Base-by-base conservation (phyloP, 78 protist species). In the Dictyostelium citrinum region DNA sequence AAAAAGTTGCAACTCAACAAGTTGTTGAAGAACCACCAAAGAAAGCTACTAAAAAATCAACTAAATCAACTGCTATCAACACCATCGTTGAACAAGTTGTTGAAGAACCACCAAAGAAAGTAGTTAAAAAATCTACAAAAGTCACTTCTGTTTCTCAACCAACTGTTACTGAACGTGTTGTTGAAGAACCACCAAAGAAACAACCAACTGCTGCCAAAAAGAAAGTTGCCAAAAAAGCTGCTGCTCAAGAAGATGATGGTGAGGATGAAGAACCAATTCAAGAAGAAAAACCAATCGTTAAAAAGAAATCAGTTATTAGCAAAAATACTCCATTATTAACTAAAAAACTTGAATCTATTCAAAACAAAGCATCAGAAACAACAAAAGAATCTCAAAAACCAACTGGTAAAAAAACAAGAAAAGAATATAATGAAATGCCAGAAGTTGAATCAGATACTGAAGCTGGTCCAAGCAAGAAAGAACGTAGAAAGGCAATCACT, bases 381-480 rank as follows among this genome's bases (percentile, higher is more conserved):
- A 60, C 72, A 10, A 1, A 74, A 22, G 24, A 24, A 41, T 61
- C 7, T 61, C 75, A 24, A 64, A 64, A 64, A 68, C 64, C 64
- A 55, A 5, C 64, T 55, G 39, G 51, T 71, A 75, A 75, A 41
- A 75, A 35, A 41, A 75, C 49, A n/a, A 78, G 83, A 78, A 78
- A 78, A 78, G 83, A 78, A 46, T 78, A 78, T 31, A 39, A 35
- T 27, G 83, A 78, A 46, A 46, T 83, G 68, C 83, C 92, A 86
- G 92, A 86, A 77, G 92, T 86, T 22, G 68, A 60, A 58, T 86
- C 92, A 9, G 92, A 86, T 16, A 41, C 64, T 5, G 92, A 86
- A 58, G 85, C 76, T 7, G 83, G 71, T 35, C 46, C 81, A 75
- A 55, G 64, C 8, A 22, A 43, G 7, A 84, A 74, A 58, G 78